Conservation (phyloP, 179 eudicot species). For the Amaranthus tricolor region DNA sequence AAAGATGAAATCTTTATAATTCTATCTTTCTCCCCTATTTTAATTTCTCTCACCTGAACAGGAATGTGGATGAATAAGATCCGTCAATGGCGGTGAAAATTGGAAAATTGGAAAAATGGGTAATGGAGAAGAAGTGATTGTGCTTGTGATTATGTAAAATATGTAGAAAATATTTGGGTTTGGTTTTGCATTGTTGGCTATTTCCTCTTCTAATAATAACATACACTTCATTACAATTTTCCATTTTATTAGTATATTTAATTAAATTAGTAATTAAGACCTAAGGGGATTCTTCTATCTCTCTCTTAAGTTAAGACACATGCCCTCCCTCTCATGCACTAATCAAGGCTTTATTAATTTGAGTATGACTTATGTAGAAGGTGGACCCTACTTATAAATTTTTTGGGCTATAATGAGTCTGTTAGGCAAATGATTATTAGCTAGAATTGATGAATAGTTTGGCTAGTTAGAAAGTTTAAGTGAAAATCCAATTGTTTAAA, state of each 20-base stretch:
- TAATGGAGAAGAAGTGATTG: too few species aligned
- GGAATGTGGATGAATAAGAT: background rate
- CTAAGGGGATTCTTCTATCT: background rate
- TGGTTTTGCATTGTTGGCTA: background rate
- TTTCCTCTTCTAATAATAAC: conserved; percentile 9
- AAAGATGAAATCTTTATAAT: background rate
- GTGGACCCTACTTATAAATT: conserved; percentile 6
- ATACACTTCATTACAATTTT: background rate
- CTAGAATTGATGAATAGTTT: too few species aligned
- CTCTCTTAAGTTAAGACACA: background rate
- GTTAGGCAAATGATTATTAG: too few species aligned
- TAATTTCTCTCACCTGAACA: background rate
- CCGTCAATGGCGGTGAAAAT: conserved; percentile 12
- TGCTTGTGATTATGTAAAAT: too few species aligned
- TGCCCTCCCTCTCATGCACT: background rate
- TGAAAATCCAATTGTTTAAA: too few species aligned
- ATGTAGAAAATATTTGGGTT: background rate
- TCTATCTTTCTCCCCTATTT: background rate
- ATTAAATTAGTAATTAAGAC: background rate
- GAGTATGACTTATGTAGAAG: background rate
- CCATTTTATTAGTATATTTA: background rate
- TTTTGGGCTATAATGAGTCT: background rate
- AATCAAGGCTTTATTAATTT: background rate
- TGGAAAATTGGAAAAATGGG: background rate
- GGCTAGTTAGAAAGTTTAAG: too few species aligned